These are phyloP conservation scores for Pseudogymnoascus sp. DNA, from an alignment of 2,329 filamentous ascomycete species.

Conservation along the genomic window DNA sequence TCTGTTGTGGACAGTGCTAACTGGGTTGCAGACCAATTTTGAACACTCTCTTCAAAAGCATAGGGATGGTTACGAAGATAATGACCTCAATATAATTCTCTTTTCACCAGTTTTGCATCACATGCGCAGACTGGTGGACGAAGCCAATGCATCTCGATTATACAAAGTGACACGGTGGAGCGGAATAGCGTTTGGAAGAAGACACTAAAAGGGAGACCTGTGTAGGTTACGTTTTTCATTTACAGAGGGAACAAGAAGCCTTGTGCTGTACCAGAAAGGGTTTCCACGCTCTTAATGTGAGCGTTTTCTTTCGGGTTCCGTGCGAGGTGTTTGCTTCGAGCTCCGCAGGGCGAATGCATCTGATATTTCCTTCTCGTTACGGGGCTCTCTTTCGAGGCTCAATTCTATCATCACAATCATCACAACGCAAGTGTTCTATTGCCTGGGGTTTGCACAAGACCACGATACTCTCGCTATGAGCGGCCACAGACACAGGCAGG, in stretches of 20 bases:
- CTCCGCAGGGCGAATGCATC: neutral
- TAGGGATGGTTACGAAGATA: slow-evolving; percentile 36
- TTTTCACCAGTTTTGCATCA: neutral
- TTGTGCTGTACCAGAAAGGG: neutral
- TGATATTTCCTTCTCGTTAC: neutral
- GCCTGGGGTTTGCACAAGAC: neutral
- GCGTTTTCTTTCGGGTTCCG: neutral
- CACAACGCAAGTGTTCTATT: neutral
- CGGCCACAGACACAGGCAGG: neutral
- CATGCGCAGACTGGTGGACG: neutral
- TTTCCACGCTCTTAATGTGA: neutral
- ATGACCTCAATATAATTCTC: slow-evolving; percentile 4
- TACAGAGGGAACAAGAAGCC: neutral
- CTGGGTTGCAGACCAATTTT: neutral
- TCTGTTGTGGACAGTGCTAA: neutral
- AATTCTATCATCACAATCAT: neutral
- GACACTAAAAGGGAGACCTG: neutral
- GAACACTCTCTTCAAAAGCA: slow-evolving; percentile 52
- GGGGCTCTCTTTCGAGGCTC: neutral
- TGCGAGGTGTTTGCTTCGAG: neutral
- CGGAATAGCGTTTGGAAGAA: neutral
- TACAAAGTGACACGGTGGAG: neutral
- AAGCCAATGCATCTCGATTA: neutral
- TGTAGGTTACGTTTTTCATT: neutral
- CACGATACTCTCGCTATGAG: too few relatives aligned